Evolutionary conservation across 2,329 filamentous ascomycete genomes (phyloP).

Genomic region (Microcyclospora tardicrescens): DNA sequence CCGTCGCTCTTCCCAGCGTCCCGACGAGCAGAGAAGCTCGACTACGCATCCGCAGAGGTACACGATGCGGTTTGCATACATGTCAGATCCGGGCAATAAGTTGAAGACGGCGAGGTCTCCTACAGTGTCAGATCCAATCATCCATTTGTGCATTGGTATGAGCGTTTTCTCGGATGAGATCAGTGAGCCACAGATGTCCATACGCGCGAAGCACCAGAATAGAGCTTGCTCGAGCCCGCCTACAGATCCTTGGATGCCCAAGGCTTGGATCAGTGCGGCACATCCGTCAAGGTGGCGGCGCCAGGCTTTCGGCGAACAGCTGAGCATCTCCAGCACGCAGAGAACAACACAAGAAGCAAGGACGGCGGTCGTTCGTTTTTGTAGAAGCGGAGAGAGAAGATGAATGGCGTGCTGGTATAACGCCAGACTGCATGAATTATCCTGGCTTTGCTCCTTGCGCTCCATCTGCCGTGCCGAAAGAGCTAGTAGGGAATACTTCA

Average conservation of each 20-base stretch:
- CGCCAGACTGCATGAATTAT: slow-evolving; percentile 38
- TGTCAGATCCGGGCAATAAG: slow-evolving; percentile 31
- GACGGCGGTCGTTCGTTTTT: slow-evolving; percentile 32
- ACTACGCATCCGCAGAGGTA: slow-evolving; percentile 40
- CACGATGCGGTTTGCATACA: slow-evolving; percentile 47
- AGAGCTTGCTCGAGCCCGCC: slow-evolving; percentile 41
- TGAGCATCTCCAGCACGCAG: slow-evolving; percentile 38
- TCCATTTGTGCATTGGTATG: slow-evolving; percentile 38
- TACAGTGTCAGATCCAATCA: slow-evolving; percentile 26
- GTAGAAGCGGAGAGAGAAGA: slow-evolving; percentile 29
- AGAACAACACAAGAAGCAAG: slow-evolving; percentile 37
- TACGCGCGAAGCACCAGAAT: slow-evolving; percentile 47
- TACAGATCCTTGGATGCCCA: slow-evolving; percentile 38
- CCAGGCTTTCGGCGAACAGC: slow-evolving; percentile 39
- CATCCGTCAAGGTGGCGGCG: slow-evolving; percentile 44
- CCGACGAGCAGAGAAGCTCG: slow-evolving; percentile 19
- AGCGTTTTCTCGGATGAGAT: slow-evolving; percentile 41
- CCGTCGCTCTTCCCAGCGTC: slow-evolving; percentile 18
- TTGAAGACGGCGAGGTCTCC: slow-evolving; percentile 25
- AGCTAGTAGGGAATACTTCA: slow-evolving; percentile 40
- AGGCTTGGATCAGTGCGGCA: slow-evolving; percentile 39
- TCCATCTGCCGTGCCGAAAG: slow-evolving; percentile 43
- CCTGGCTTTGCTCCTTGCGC: slow-evolving; percentile 32
- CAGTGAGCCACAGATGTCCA: slow-evolving; percentile 44
- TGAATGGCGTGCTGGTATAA: slow-evolving; percentile 42